Evolutionary conservation across 139 green algal genomes (phyloP), one percentile per base, ranked within the genome.

Genomic region (Desmodesmus armatus): DNA sequence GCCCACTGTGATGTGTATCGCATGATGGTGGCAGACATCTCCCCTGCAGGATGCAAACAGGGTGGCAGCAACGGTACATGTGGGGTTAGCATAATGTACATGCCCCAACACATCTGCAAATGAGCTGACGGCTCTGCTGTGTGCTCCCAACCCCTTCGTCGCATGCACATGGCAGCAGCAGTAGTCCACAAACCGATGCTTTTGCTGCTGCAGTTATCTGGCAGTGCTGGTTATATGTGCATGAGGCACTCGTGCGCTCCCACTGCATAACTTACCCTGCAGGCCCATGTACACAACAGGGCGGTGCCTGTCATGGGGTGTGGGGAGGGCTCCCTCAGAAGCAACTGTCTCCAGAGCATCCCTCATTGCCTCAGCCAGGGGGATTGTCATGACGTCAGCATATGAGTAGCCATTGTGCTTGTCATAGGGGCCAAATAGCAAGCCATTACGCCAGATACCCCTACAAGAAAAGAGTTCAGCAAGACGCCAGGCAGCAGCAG

Each of bases 361-460:
- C 33, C 31, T n/a, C 55, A 84, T 69, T 3, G 85, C 83, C 35
- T 89, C 80, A 2, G 82, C 86, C 25, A 93, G 66, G 3, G 90
- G 89, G 43, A 87, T 71, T 9, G 91, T 67, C 60, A 93, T 89
- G 76, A 86, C 71, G 47, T 90, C 78, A 15, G 78, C 33, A 72
- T 93, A 93, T 25, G 47, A 83, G 51, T 69, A 87, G 21, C 66
- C 60, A 2, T 66, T 80, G 60, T 91, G 90, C 19, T 83, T 73
- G 39, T 87, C 11, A 9, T 63, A 41, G 3, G 90, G 90, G 80
- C 87, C 55, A 66, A 92, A 92, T n/a, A 80, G 39, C 29, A 93
- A 72, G 2, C 78, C 90, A 44, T 93, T 92, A 39, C 90, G 80
- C 90, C 90, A 93, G 29, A 83, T 89, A 17, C 88, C 88, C 40